Evolutionary conservation across 2,329 filamentous ascomycete species (phyloP), one percentile per base, ranked within the genome.

Genomic region (Ascochyta pisi): DNA sequence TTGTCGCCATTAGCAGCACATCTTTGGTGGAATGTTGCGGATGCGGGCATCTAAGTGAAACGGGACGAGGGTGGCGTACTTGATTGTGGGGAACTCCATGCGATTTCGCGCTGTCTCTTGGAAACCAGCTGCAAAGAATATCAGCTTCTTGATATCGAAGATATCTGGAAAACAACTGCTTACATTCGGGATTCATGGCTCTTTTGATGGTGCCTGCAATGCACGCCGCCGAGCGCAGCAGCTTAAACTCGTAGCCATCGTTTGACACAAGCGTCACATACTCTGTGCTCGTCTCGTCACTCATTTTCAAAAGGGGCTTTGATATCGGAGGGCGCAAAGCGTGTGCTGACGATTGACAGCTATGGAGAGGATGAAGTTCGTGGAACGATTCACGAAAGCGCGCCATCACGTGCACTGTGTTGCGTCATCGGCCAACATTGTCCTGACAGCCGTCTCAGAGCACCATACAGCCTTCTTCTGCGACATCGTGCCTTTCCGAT

Each of bases 181-280:
- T 76, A 88, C 88, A 89, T 65, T 83, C 82, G 15, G 87, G 84
- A 67, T 91, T 87, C 57, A 94, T 79, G 84, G 91, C 92, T 73
- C 86, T 83, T 77, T 86, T 89, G 77, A 94, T 89, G 55, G 87
- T 84, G 31, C 86, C 86, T 64, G 89, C 90, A 68, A 90, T 80
- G 68, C 85, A 81, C 57, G 89, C 86, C 3, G 89, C 87, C 45
- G 90, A 88, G 50, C 89, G 86, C 51, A 89, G 80, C 47, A 93
- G 82, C 61, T 90, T 85, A 72, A 91, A 93, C 78, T 92, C 89
- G 73, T 86, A 92, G 66, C 85, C 89, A 75, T 94, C 90, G 63
- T 81, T 83, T 0, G 89, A 92, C 38, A 92, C 82, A 48, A 94
- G 84, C 5, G 90, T 93, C 62, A 93, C 84, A 75, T 92, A 93